Conservation (phyloP, 2,329 filamentous ascomycete genomes). For the Fusarium redolens region DNA sequence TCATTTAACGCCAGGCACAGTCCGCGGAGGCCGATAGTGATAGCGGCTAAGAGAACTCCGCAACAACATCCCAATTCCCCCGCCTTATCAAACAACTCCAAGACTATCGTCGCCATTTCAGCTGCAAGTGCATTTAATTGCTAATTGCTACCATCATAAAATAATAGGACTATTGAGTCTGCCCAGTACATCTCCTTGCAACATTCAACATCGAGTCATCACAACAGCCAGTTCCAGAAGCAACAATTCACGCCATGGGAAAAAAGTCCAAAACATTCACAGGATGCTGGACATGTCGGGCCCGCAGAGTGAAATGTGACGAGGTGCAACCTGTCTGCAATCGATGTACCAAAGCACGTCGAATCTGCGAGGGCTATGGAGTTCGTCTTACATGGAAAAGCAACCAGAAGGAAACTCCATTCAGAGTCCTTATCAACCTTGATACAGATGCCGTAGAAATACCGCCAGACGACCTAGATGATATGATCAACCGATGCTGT, state of each 20-base stretch:
- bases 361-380: not conserved
- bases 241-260: not conserved
- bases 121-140: too few species aligned
- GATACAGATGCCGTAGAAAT: not conserved
- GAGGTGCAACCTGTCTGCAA: not conserved
- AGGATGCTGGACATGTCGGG: not conserved
- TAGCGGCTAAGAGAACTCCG: not conserved
- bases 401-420: not conserved
- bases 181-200: too few species aligned
- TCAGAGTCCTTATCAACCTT: not conserved
- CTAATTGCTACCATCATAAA: too few species aligned
- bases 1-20: not conserved
- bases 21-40: not conserved
- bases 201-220: too few species aligned
- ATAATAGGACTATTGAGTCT: too few species aligned
- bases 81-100: not conserved
- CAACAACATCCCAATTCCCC: not conserved
- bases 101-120: too few species aligned
- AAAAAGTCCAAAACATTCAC: not conserved
- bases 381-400: not conserved
- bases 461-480: not conserved
- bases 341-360: not conserved
- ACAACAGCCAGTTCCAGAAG: rapidly evolving
- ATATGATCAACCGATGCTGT: not conserved
- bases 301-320: not conserved